phyloP scores from a whole-genome alignment of 2,329 filamentous ascomycete genomes.

The Tolypocladium ovalisporum region DNA sequence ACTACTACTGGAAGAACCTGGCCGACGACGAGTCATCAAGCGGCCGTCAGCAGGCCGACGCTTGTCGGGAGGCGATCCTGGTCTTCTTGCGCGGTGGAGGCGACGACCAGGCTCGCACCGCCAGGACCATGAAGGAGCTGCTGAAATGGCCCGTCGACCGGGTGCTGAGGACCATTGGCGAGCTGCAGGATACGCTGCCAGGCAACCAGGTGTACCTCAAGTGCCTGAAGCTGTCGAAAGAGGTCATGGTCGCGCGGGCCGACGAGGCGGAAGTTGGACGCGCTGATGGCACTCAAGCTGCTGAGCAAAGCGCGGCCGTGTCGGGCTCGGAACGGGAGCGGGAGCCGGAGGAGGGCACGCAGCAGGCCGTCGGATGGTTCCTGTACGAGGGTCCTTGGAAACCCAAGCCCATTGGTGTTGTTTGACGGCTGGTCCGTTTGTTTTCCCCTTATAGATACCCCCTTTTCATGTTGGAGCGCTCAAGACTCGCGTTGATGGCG shows the following conservation, averaged over 20 bases:
- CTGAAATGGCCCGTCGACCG: slow-evolving; percentile 22
- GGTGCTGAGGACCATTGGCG: slow-evolving; percentile 26
- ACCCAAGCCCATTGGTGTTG: slow-evolving; percentile 46
- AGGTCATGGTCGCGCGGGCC: slow-evolving; percentile 21
- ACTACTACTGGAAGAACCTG: slow-evolving; percentile 67
- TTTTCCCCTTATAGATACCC: not conserved
- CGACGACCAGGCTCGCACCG: slow-evolving; percentile 15
- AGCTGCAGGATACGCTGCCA: slow-evolving; percentile 26
- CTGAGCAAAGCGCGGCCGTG: not conserved
- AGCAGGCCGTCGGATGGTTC: slow-evolving; percentile 29
- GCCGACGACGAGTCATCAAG: slow-evolving; percentile 11
- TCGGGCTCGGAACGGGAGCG: not conserved
- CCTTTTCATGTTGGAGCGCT: not conserved
- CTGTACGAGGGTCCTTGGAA: slow-evolving; percentile 42
- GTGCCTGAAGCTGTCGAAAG: slow-evolving; percentile 31
- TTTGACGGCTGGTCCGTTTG: slow-evolving; percentile 17
- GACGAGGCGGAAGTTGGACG: not conserved
- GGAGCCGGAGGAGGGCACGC: slow-evolving; percentile 4
- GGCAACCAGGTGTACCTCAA: slow-evolving; percentile 33
- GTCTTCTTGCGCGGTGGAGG: slow-evolving; percentile 24
- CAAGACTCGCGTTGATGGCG: not conserved
- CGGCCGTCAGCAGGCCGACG: slow-evolving; percentile 5
- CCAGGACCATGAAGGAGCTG: slow-evolving; percentile 17
- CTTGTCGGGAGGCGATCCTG: slow-evolving; percentile 25
- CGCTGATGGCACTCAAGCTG: not conserved